A percentile compares a stretch with the other conserved stretches of the same genome.
These are phyloP conservation scores for Aspergillus thermomutatus DNA, from an alignment of 2,329 filamentous ascomycete species.

Conservation along the genomic window DNA sequence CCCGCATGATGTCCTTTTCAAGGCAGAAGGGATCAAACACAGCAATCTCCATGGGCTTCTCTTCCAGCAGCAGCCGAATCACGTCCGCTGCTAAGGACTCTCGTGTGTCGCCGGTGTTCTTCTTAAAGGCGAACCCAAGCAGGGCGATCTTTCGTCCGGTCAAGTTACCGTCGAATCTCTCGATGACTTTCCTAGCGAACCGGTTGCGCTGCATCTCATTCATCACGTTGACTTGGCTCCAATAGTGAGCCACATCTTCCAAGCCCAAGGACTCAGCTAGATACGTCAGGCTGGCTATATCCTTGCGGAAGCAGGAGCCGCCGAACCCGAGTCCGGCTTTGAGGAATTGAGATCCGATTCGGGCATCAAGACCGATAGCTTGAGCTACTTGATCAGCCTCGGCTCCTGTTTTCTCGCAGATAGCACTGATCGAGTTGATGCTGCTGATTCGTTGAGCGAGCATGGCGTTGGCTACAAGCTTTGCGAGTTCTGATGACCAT, in stretches of 20 bases:
- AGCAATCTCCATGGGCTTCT: slow-evolving; percentile 61
- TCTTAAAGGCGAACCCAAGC: slow-evolving; percentile 76
- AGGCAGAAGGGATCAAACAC: slow-evolving; percentile 63
- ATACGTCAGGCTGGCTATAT: slow-evolving; percentile 70
- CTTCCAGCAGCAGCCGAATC: slow-evolving; percentile 62
- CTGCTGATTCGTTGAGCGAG: slow-evolving; percentile 76
- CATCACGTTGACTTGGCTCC: slow-evolving; percentile 69
- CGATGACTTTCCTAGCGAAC: slow-evolving; percentile 64
- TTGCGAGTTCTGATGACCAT: slow-evolving; percentile 75
- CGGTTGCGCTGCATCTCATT: slow-evolving; percentile 72
- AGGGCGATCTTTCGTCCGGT: slow-evolving; percentile 68
- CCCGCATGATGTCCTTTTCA: slow-evolving; percentile 37
- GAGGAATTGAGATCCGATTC: slow-evolving; percentile 71
- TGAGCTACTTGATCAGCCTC: slow-evolving; percentile 70
- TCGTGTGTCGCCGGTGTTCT: slow-evolving; percentile 71
- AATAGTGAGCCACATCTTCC: slow-evolving; percentile 71
- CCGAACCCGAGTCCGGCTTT: slow-evolving; percentile 75
- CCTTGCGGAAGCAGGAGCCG: slow-evolving; percentile 79
- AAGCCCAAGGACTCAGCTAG: slow-evolving; percentile 68
- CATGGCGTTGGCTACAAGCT: slow-evolving; percentile 76
- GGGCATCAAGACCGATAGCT: slow-evolving; percentile 65
- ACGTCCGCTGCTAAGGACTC: slow-evolving; percentile 68
- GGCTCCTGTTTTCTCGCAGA: slow-evolving; percentile 73
- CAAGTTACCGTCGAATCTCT: slow-evolving; percentile 65
- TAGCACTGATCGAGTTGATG: slow-evolving; percentile 76